A percentile compares a stretch with the other conserved stretches of the same genome.
Conservation (phyloP, 1,139 yeast genomes). For the Yamadazyma kanchanaburiensis region DNA sequence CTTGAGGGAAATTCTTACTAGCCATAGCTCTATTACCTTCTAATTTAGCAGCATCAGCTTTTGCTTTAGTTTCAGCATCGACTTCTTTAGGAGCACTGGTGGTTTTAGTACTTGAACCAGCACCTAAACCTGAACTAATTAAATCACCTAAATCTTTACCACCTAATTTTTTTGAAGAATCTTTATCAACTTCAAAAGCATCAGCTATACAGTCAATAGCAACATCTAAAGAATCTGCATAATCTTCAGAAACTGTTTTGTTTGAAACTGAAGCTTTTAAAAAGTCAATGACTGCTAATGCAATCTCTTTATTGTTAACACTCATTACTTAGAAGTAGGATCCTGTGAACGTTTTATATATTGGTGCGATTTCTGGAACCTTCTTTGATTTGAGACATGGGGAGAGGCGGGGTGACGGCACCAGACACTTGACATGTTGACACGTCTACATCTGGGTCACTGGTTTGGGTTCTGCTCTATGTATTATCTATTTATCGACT, state of each 20-base stretch:
- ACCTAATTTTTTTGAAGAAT: constrained; percentile 37
- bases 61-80: constrained; percentile 54
- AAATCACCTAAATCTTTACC: constrained; percentile 51
- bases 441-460: neutral
- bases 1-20: constrained; percentile 62
- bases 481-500: no score
- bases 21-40: constrained; percentile 94
- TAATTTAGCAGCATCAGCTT: constrained; percentile 80
- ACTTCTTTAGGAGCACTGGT: constrained; percentile 29
- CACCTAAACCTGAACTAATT: constrained; percentile 21
- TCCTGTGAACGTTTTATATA: neutral
- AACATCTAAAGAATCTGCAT: constrained; percentile 88
- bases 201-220: constrained; percentile 92
- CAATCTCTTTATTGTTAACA: constrained; percentile 59
- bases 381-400: no score
- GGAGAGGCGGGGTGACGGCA: no score
- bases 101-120: constrained; percentile 13
- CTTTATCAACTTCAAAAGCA: constrained; percentile 69
- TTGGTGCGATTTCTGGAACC: constrained; percentile 1
- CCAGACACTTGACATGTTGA: neutral
- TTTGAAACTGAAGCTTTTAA: constrained; percentile 57
- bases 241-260: constrained; percentile 73
- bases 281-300: constrained; percentile 72
- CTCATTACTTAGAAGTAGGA: constrained; percentile 10
- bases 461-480: neutral